Conservation (phyloP, 2,329 filamentous ascomycete species). For the Monosporascus ibericus region DNA sequence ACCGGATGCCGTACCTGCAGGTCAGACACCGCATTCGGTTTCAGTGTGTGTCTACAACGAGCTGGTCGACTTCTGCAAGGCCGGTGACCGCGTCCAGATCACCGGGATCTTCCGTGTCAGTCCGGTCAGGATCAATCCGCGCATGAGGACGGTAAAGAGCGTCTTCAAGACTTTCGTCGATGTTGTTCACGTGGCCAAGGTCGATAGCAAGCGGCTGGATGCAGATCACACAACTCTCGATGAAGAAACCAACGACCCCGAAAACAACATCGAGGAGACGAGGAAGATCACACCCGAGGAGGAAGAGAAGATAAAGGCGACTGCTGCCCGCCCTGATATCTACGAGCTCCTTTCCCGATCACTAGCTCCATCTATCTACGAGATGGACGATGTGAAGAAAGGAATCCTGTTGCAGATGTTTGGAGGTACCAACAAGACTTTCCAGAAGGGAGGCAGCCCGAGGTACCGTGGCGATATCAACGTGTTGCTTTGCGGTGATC, state of each 20-base stretch:
- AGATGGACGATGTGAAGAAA: constrained; percentile 98
- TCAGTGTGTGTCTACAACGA: constrained; percentile 96
- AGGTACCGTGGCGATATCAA: constrained; percentile 98
- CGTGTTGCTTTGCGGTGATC: constrained; percentile 91
- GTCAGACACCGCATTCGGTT: constrained; percentile 95
- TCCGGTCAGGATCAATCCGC: constrained; percentile 87
- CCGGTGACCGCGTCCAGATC: constrained; percentile 90
- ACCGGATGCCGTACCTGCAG: constrained; percentile 87
- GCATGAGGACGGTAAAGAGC: constrained; percentile 86
- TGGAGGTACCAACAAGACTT: constrained; percentile 95
- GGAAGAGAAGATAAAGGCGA: constrained; percentile 79
- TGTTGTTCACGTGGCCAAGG: constrained; percentile 91
- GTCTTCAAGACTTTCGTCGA: constrained; percentile 98
- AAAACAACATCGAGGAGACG: constrained; percentile 74
- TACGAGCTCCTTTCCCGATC: constrained; percentile 91
- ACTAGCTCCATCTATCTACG: constrained; percentile 89
- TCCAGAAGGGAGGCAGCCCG: constrained; percentile 91
- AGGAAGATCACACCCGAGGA: constrained; percentile 81
- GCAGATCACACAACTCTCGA: constrained; percentile 86
- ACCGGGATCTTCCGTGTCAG: constrained; percentile 96
- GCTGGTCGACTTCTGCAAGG: constrained; percentile 94
- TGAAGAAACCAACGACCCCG: constrained; percentile 64
- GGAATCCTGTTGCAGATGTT: constrained; percentile 95
- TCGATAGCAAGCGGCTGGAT: constrained; percentile 90
- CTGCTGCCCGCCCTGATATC: constrained; percentile 73